These are phyloP conservation scores for Vachellia collinsii DNA, from an alignment of 306 rosid species.

Conservation along the genomic window DNA sequence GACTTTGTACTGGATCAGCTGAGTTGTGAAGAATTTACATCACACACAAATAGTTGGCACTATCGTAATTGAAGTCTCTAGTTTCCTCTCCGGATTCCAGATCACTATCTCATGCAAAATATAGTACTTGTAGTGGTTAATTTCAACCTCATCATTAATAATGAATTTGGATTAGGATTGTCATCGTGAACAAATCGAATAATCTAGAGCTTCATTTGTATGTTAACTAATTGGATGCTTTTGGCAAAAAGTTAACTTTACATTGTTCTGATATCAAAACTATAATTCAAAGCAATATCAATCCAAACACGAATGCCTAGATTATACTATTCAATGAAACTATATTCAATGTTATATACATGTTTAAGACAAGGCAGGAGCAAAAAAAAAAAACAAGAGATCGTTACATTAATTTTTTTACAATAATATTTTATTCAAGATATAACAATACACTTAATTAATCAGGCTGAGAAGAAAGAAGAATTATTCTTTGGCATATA, in stretches of 20 bases:
- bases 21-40: neutral
- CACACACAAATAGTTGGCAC: neutral
- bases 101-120: neutral
- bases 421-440: neutral
- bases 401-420: neutral
- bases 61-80: neutral
- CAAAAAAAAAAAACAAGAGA: neutral
- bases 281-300: too few relatives aligned
- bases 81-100: too few relatives aligned
- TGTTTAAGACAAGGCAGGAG: neutral
- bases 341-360: too few relatives aligned
- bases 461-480: neutral
- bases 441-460: neutral
- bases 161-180: neutral
- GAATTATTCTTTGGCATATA: neutral
- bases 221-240: too few relatives aligned
- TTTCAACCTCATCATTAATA: neutral
- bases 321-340: too few relatives aligned
- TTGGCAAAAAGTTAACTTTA: too few relatives aligned
- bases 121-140: neutral
- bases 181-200: too few relatives aligned
- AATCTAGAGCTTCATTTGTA: too few relatives aligned
- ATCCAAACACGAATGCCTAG: too few relatives aligned
- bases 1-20: neutral
- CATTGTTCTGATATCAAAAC: too few relatives aligned